Percentiles rank a stretch among this genome's conserved stretches.
Evolutionary conservation across 2,329 filamentous ascomycete species (phyloP).

Genomic region (Phyllosticta citriasiana): DNA sequence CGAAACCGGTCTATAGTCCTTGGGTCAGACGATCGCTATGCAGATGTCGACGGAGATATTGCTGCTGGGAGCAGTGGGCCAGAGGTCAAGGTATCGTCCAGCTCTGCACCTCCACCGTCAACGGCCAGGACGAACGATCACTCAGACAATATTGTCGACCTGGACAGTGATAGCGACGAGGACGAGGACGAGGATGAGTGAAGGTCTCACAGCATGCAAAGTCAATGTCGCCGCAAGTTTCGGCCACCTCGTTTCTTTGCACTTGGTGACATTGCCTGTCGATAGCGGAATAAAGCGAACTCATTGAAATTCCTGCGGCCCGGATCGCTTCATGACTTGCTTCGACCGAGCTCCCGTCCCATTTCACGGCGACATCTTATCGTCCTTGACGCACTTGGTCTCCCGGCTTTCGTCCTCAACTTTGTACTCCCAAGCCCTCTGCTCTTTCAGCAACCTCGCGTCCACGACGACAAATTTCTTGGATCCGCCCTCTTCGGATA

Average conservation of each 20-base stretch:
- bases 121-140: background rate
- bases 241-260: background rate
- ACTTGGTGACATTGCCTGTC: background rate
- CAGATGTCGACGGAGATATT: background rate
- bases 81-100: constrained; percentile 1
- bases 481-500: background rate
- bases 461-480: background rate
- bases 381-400: background rate
- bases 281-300: background rate
- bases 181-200: background rate
- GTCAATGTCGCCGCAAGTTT: too few relatives aligned
- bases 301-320: background rate
- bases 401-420: background rate
- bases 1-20: background rate
- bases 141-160: constrained; percentile 2
- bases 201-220: background rate
- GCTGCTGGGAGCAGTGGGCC: background rate
- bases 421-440: constrained; percentile 1
- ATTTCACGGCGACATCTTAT: background rate
- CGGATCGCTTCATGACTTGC: background rate
- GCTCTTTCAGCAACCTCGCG: background rate
- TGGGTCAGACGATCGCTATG: background rate
- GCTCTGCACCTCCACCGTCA: background rate
- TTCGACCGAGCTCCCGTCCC: background rate
- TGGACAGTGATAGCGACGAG: constrained; percentile 1